Percentiles rank a stretch among this genome's conserved stretches.
Conservation (phyloP, 148 eudicot species). For the Chenopodium suecicum region DNA sequence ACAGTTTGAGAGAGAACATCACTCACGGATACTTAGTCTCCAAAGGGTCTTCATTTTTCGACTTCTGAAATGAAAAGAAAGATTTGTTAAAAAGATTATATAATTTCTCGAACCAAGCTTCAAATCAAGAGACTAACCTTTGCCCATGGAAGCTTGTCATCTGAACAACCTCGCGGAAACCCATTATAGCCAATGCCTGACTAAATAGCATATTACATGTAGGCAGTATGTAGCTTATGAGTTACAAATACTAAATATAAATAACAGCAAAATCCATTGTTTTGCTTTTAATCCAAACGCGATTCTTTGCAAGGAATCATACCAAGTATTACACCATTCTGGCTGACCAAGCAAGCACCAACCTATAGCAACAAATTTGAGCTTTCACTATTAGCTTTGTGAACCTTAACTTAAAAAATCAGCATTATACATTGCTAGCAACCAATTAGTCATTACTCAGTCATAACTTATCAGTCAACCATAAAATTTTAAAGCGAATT, state of each 20-base stretch:
- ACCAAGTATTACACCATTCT: conserved; percentile 75
- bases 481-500: neutral
- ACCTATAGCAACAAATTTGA: conserved; percentile 38
- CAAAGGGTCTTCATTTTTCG: conserved; percentile 70
- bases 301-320: conserved; percentile 25
- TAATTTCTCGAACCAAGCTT: neutral
- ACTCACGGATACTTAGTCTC: conserved; percentile 97
- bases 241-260: conserved; percentile 10
- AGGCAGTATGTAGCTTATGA: neutral
- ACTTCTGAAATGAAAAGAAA: conserved; percentile 50
- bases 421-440: neutral
- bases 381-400: neutral
- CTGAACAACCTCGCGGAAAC: conserved; percentile 93
- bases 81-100: neutral
- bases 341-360: conserved; percentile 86
- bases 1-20: neutral
- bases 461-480: no score
- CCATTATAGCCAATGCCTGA: conserved; percentile 97
- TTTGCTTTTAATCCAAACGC: neutral
- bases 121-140: conserved; percentile 47
- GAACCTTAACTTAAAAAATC: neutral
- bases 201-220: conserved; percentile 21
- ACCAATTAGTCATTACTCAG: neutral
- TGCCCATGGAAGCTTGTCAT: conserved; percentile 95
- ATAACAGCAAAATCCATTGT: neutral